These are phyloP conservation scores for Pseudogymnoascus sp. DNA, from an alignment of 2,329 filamentous ascomycete genomes.

Conservation along the genomic window DNA sequence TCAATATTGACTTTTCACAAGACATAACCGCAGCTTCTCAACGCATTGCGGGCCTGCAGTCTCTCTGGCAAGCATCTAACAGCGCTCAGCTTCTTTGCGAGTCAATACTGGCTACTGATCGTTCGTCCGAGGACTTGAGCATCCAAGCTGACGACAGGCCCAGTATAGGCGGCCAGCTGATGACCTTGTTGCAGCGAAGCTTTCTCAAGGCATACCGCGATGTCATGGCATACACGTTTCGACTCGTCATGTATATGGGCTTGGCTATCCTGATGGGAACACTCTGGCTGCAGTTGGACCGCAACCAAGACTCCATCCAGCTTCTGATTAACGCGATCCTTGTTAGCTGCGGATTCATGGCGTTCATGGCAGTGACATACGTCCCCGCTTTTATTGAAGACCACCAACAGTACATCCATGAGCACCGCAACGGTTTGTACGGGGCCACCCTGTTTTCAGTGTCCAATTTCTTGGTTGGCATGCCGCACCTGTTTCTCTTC, in stretches of 20 bases:
- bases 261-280: slow-evolving; percentile 79
- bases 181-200: not conserved
- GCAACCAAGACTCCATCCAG: slow-evolving; percentile 64
- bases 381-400: slow-evolving; percentile 76
- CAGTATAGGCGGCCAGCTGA: not conserved
- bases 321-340: slow-evolving; percentile 73
- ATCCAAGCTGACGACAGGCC: not conserved
- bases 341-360: slow-evolving; percentile 65
- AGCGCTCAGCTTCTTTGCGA: not conserved
- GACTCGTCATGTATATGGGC: slow-evolving; percentile 69
- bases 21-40: not conserved
- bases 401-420: slow-evolving; percentile 60
- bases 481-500: slow-evolving; percentile 52
- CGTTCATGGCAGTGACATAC: slow-evolving; percentile 71
- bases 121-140: not conserved
- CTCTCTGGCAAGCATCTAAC: not conserved
- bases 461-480: slow-evolving; percentile 69
- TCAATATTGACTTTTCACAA: slow-evolving; percentile 62
- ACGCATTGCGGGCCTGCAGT: not conserved
- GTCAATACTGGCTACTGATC: not conserved
- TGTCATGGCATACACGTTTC: slow-evolving; percentile 70
- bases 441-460: slow-evolving; percentile 62
- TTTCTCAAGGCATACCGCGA: slow-evolving; percentile 69
- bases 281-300: slow-evolving; percentile 64
- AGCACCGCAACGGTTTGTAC: slow-evolving; percentile 71